phyloP scores from a whole-genome alignment of 352 stramenopile genomes.

The Globisporangium sylvaticum region DNA sequence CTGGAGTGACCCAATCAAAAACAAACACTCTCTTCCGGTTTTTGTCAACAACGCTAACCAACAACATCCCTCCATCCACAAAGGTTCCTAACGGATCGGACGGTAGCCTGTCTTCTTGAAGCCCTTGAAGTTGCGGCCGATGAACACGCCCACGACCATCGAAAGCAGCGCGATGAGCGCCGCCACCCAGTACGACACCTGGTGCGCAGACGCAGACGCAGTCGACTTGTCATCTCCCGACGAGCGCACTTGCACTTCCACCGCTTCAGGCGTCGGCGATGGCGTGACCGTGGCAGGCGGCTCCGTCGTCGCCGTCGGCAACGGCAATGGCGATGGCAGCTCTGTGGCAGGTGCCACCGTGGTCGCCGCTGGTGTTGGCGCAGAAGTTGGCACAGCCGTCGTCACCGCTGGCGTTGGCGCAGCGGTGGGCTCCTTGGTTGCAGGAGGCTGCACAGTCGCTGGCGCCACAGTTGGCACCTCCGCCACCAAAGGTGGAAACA shows the following conservation, averaged over 20 bases:
- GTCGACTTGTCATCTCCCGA: conserved; percentile 11
- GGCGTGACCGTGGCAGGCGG: background rate
- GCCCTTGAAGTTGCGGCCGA: conserved; percentile 53
- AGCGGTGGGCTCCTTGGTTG: background rate
- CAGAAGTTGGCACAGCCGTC: background rate
- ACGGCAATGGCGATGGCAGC: background rate
- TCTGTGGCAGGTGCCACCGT: background rate
- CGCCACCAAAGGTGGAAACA: background rate
- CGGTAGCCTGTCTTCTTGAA: conserved; percentile 11
- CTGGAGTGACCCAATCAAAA: too few relatives aligned
- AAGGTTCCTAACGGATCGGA: too few relatives aligned
- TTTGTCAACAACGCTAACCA: too few relatives aligned
- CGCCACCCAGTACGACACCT: conserved; percentile 49
- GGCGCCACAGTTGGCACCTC: conserved; percentile 5
- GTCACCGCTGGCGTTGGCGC: background rate
- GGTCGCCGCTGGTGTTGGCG: background rate
- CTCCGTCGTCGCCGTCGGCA: background rate
- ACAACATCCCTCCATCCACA: too few relatives aligned
- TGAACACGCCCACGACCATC: conserved; percentile 38
- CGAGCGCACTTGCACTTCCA: conserved; percentile 10
- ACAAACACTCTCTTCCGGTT: too few relatives aligned
- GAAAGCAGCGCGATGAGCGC: conserved; percentile 48
- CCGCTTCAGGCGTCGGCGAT: background rate
- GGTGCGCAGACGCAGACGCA: conserved; percentile 7
- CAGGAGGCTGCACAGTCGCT: conserved; percentile 1